Conservation (phyloP, 106 monocot species). For the Dendrobium chrysotoxum region DNA sequence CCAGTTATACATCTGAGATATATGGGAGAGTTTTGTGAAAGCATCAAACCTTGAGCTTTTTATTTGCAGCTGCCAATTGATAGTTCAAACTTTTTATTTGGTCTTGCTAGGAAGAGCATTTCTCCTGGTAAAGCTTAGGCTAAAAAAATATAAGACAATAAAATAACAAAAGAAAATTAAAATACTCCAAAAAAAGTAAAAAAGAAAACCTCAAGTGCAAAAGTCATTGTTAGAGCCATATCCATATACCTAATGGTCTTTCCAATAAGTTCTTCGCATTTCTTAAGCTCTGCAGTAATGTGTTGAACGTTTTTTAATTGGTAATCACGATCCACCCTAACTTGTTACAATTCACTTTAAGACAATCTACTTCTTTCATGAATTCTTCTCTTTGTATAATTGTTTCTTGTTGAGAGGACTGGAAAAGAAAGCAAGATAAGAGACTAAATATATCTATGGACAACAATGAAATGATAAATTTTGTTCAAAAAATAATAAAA, state of each 20-base stretch:
- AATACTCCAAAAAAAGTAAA: too few species aligned
- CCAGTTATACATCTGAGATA: too few species aligned
- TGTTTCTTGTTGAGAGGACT: constrained; percentile 74
- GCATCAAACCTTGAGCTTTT: too few species aligned
- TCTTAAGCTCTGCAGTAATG: constrained; percentile 28
- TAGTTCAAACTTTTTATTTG: too few species aligned
- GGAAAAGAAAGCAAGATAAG: constrained; percentile 11
- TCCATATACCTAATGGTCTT: constrained; percentile 13
- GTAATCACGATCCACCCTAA: constrained; percentile 69
- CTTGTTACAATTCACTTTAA: constrained; percentile 67
- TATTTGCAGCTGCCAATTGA: too few species aligned
- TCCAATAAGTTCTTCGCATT: constrained; percentile 20
- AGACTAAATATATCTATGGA: neutral
- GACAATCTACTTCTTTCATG: constrained; percentile 36
- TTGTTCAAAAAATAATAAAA: neutral
- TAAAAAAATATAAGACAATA: too few species aligned
- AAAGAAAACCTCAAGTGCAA: too few species aligned
- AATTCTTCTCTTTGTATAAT: constrained; percentile 64
- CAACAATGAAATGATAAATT: neutral
- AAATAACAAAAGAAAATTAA: too few species aligned
- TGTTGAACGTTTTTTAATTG: constrained; percentile 37
- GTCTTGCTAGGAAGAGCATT: too few species aligned
- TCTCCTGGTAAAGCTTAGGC: too few species aligned
- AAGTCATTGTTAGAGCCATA: too few species aligned
- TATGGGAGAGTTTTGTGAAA: too few species aligned